Evolutionary conservation across 2,329 filamentous ascomycete genomes (phyloP), one percentile per base, ranked within the genome.

Genomic region (Biscogniauxia sp.): DNA sequence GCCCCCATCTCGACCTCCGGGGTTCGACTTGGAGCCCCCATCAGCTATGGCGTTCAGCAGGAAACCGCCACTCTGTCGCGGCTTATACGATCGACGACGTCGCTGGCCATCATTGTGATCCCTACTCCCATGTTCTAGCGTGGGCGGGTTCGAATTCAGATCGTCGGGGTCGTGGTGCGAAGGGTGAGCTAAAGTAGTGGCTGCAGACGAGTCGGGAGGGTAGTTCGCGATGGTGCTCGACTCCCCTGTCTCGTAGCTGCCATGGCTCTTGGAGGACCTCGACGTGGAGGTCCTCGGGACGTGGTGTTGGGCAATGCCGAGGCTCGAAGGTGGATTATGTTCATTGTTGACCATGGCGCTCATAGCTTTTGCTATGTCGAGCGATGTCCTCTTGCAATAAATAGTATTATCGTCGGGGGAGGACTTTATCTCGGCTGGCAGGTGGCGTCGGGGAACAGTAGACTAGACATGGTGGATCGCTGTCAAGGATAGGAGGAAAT

Each of bases 11-110:
- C 70, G 73, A 49, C 62, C 53, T 32, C 60, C 37, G 15, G 61
- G 56, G 2, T 13, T 60, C 15, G 54, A 49, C 56, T 62, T 67
- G 5, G 68, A 54, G 19, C 54, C 52, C 41, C 71, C 72, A 52
- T 71, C 70, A 28, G 69, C 59, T 20, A 81, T 68, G 2, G 77
- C 69, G 64, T 82, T 81, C 28, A 79, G 74, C 15, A 85, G 75
- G 66, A 86, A 86, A 7, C 79, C 80, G 53, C 82, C 80, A 63
- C 75, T 78, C 5, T 80, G 75, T 17, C 80, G 77, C 28, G 77
- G 73, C 67, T 78, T 83, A 57, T 79, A 74, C 51, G 75, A 66
- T 53, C 71, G 75, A 41, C 67, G 70, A 58, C 58, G 64, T 41
- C 62, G 70, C 53, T 64, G 64, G 15, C 55, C 61, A 57, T 69